A percentile compares a stretch with the other conserved stretches of the same genome.
These are phyloP conservation scores for Phylloporus arenicola DNA, from an alignment of 768 basidiomycete genomes.

Conservation along the genomic window DNA sequence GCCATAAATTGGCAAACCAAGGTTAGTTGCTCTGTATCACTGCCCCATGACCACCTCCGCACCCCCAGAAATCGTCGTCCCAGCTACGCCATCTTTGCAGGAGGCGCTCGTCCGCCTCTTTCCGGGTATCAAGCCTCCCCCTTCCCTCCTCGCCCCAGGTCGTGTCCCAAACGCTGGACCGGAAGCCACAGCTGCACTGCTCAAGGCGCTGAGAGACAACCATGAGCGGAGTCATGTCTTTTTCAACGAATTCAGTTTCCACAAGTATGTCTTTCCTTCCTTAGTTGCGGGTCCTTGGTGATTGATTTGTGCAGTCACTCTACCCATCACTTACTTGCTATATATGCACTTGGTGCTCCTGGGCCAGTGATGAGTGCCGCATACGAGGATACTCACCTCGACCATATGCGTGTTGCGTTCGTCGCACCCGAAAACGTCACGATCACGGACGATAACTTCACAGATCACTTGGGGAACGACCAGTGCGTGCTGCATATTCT, in stretches of 20 bases:
- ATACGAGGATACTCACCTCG: conserved; percentile 36
- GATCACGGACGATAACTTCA: conserved; percentile 22
- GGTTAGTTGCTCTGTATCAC: not conserved
- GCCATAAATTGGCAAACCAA: conserved; percentile 8
- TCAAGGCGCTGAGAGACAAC: conserved; percentile 44
- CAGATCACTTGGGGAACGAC: conserved; percentile 28
- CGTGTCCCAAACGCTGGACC: conserved; percentile 35
- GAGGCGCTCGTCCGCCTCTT: conserved; percentile 29
- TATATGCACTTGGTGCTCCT: conserved; percentile 57
- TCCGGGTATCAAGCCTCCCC: conserved; percentile 25
- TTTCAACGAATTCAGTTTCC: conserved; percentile 39
- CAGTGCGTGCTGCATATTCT: conserved; percentile 16
- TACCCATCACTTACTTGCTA: conserved; percentile 51
- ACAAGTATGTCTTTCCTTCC: conserved; percentile 20
- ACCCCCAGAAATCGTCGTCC: conserved; percentile 19
- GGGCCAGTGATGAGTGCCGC: conserved; percentile 37
- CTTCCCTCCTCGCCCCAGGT: conserved; percentile 33
- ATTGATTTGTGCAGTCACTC: conserved; percentile 41
- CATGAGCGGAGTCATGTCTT: conserved; percentile 50
- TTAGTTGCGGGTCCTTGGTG: not conserved
- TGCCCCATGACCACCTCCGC: conserved; percentile 23
- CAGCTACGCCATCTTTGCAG: conserved; percentile 15
- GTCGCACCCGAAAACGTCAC: conserved; percentile 17
- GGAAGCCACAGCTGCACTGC: conserved; percentile 36
- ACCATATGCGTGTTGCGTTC: conserved; percentile 34